phyloP scores from a whole-genome alignment of 768 basidiomycete genomes.

The Phanerodontia chrysosporium region DNA sequence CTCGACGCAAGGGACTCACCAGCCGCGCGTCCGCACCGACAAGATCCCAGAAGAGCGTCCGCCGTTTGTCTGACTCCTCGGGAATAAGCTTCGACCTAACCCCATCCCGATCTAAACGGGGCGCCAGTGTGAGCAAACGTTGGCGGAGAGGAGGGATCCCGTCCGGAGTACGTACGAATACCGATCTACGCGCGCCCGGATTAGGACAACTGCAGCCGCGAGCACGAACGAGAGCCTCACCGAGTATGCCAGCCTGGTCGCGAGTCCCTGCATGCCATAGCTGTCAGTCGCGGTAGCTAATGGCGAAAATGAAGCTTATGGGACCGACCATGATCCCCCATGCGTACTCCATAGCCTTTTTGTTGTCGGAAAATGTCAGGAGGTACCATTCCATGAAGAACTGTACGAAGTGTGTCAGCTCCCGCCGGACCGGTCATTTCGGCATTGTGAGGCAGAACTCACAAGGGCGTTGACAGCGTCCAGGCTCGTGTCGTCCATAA shows the following conservation, averaged over 20 bases:
- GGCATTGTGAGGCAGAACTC: conserved; percentile 17
- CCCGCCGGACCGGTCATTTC: neutral
- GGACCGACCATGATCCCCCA: conserved; percentile 62
- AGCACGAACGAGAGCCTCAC: conserved; percentile 35
- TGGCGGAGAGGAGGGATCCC: conserved; percentile 25
- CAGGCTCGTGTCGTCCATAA: conserved; percentile 73
- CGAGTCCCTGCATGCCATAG: conserved; percentile 38
- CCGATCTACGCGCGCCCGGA: conserved; percentile 45
- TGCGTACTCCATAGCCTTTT: conserved; percentile 66
- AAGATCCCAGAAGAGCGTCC: conserved; percentile 71
- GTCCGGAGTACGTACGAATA: conserved; percentile 43
- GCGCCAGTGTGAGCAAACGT: conserved; percentile 11
- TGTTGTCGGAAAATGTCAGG: conserved; percentile 70
- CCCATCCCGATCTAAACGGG: conserved; percentile 57
- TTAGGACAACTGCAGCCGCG: conserved; percentile 19
- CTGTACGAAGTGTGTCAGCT: conserved; percentile 23
- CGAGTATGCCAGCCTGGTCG: conserved; percentile 68
- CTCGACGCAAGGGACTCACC: conserved; percentile 38
- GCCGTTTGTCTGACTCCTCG: conserved; percentile 66
- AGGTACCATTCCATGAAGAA: conserved; percentile 78
- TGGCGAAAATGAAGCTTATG: neutral
- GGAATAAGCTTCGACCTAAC: conserved; percentile 62
- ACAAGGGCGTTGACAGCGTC: conserved; percentile 69
- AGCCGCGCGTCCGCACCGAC: conserved; percentile 64
- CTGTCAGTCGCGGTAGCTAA: neutral